A percentile compares a stretch with the other conserved stretches of the same genome.
Evolutionary conservation across 306 rosid genomes (phyloP).

Genomic region (Senna siamea): DNA sequence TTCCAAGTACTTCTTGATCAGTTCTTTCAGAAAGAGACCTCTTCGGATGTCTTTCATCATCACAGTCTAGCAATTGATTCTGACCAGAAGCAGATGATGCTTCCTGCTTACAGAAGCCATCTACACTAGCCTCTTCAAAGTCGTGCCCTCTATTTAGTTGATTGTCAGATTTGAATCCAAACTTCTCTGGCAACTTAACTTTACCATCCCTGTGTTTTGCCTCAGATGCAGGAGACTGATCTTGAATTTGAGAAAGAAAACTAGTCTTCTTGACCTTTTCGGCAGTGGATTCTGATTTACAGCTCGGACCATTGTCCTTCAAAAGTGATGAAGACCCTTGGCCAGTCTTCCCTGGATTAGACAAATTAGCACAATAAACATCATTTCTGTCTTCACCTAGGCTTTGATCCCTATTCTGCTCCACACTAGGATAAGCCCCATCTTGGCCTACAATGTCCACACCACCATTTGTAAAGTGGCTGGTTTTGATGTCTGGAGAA

Average conservation of each 20-base stretch:
- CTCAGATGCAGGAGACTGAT: conserved; percentile 48
- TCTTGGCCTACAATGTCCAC: conserved; percentile 53
- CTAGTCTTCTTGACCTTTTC: conserved; percentile 55
- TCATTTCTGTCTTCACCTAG: conserved; percentile 57
- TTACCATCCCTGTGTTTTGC: conserved; percentile 64
- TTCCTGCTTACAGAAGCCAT: conserved; percentile 50
- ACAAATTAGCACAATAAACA: conserved; percentile 47
- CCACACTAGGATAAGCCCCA: conserved; percentile 47
- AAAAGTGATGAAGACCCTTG: conserved; percentile 53
- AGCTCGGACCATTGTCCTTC: conserved; percentile 61
- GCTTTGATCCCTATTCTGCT: conserved; percentile 50
- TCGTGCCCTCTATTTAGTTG: conserved; percentile 48
- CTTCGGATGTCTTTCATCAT: conserved; percentile 64
- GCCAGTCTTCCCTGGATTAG: conserved; percentile 59
- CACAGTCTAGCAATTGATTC: conserved; percentile 59
- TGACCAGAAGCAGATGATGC: conserved; percentile 47
- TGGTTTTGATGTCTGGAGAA: conserved; percentile 15
- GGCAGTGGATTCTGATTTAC: conserved; percentile 52
- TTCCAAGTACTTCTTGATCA: conserved; percentile 64
- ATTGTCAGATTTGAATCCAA: conserved; percentile 53
- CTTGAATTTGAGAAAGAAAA: conserved; percentile 56
- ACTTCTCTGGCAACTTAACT: conserved; percentile 61
- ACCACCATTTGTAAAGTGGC: conserved; percentile 49
- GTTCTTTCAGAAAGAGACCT: conserved; percentile 57
- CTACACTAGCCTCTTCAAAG: conserved; percentile 50